Evolutionary conservation across 768 basidiomycete species (phyloP), one percentile per base, ranked within the genome.

Genomic region (Chiua virens): DNA sequence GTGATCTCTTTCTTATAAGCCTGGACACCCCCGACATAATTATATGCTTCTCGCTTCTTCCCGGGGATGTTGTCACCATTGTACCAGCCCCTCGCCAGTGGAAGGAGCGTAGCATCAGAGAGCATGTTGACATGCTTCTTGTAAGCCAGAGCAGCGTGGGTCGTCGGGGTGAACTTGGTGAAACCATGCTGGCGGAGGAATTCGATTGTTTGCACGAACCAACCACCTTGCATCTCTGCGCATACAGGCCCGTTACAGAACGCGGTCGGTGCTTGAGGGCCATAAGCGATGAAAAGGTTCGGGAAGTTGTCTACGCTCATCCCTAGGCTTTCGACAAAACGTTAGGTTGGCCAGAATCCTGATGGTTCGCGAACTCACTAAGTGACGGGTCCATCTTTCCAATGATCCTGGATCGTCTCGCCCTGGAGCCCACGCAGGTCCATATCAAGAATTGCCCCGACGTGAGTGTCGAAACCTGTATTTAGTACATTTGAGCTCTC

Each of bases 1-100:
- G 39, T 39, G 11, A 57, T 38, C n/a, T 57, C 50, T 18, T 41
- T 28, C 4, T 45, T 57, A 15, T 57, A 57, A 37, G n/a, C 52
- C 25, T 30, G 25, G 1, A 57, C 49, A 27, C 56, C 56, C 9
- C 0, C 36, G n/a, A 14, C 10, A 27, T 55, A 56, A 22, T 50
- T 50, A n/a, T n/a, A n/a, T n/a, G n/a, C n/a, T n/a, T n/a, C n/a
- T n/a, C n/a, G n/a, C n/a, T n/a, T n/a, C n/a, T n/a, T n/a, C n/a
- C n/a, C n/a, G n/a, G n/a, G n/a, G n/a, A n/a, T n/a, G n/a, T n/a
- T n/a, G n/a, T n/a, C n/a, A n/a, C n/a, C n/a, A n/a, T n/a, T n/a
- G n/a, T n/a, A n/a, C n/a, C n/a, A n/a, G n/a, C n/a, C n/a, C n/a
- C n/a, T n/a, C n/a, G n/a, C n/a, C n/a, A n/a, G n/a, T n/a, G n/a